Evolutionary conservation across 495 filamentous ascomycete species (phyloP), one percentile per base, ranked within the genome.

Genomic region (Daldinia childiae): DNA sequence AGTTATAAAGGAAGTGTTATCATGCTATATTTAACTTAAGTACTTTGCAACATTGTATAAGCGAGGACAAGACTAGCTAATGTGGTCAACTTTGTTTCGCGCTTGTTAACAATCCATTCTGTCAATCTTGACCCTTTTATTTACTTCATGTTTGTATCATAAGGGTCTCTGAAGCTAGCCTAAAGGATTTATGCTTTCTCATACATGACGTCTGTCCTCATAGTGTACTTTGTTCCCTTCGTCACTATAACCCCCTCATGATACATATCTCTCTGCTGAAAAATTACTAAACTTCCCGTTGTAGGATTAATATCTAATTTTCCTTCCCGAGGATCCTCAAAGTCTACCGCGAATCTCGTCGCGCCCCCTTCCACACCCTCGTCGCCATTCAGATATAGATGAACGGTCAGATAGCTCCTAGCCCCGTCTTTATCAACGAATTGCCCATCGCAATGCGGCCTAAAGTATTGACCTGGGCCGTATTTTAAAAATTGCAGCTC

Each of bases 401-500:
- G 93, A n/a, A 95, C 77, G 0, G 93, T 97, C 66, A 89, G 90
- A 62, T 88, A 85, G 3, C 92, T 91, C 76, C 92, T 85, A 24
- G 74, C 74, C 9, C 80, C 73, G 69, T 91, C 86, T 3, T 88
- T 84, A 1, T 88, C 90, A 6, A 79, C 75, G 74, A 91, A 97
- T n/a, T 74, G 72, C 11, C 85, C 90, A 77, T 97, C 93, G 72
- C 86, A 89, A 75, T 97, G 93, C 4, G 90, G 82, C 55, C 80
- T 84, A 71, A 96, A 97, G 74, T 90, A 97, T 71, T 93, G 88
- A 0, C 91, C 91, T 12, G 83, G 80, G 1, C 84, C 86, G 75
- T 96, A 97, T 74, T 87, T 91, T 55, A 97, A 79, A 75, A 96
- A 94, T 32, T 92, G 80, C 82, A 96, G 82, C 50, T 93, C 78